Base-by-base conservation (phyloP, 192 early-diverging fungal species). In the Powellomyces hirtus region DNA sequence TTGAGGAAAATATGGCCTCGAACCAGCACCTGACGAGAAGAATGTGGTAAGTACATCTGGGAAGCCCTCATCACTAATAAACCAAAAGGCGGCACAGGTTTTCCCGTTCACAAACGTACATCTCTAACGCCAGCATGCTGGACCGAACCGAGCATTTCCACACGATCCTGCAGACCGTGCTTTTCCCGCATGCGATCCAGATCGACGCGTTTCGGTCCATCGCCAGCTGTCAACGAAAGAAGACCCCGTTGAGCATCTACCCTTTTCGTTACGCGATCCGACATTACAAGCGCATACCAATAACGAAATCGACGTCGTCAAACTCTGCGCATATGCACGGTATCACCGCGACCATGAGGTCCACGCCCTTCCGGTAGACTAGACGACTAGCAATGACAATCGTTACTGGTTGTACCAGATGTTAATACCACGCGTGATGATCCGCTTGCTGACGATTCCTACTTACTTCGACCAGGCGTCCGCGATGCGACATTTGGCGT, bases 181-280 rank as follows among this genome's bases (percentile, higher is more conserved):
- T 88, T 90, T 62, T 99, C 97, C 34, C 94, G 86, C 95, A 99
- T 97, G 75, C 97, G 94, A 66, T 98, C 95, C 70, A 99, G 75
- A 51, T 98, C 93, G n/a, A 97, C 90, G 29, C 92, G 77, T 67
- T 96, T 97, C 26, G 92, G 92, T 50, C 97, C 97, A 82, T 98
- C 96, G 20, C 97, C 97, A 38, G 86, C 88, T 89, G 61, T 22
- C 16, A 14, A 42, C 10, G 40, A 18, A 42, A 42, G 40, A 42
- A 42, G 10, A 42, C n/a, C n/a, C n/a, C n/a, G n/a, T n/a, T n/a
- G n/a, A n/a, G n/a, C n/a, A n/a, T n/a, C n/a, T n/a, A n/a, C n/a
- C n/a, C n/a, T n/a, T n/a, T n/a, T n/a, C n/a, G n/a, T n/a, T n/a
- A n/a, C n/a, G n/a, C n/a, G 18, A 42, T 8, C 40, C 40, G 46